Base-by-base conservation (phyloP, 169 alveolate genomes). In the Eimeria tenella region DNA sequence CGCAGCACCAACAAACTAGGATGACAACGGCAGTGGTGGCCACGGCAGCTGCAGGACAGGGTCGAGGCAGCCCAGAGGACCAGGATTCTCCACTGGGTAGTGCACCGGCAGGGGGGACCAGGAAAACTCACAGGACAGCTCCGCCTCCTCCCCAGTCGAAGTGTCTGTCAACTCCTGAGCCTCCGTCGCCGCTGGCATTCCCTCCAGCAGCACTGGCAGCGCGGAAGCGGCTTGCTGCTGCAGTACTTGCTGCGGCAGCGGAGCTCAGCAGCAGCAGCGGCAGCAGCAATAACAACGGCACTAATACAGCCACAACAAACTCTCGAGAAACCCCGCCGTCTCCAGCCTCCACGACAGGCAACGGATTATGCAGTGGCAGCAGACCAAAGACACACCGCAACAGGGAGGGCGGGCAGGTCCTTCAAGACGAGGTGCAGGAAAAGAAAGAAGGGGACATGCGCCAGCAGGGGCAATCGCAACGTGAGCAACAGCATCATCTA, bases 171-270 rank as follows among this genome's bases (percentile, higher is more conserved):
- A 42, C 84, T 25, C 84, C 84, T 11, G 84, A 74, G 21, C 84
- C 84, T 25, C 84, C 84, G 13, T 74, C 84, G 21, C 84, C 84
- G 31, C 52, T 74, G 55, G 58, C 84, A 4, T 74, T 74, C 84
- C 84, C 84, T 74, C 84, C 84, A 10, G 84, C 84, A 74, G 84
- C 84, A 42, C 21, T 74, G 17, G 84, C 84, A 50, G 84, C 84
- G 52, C 58, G 60, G 5, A 74, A 74, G 84, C 84, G 84, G 17
- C 84, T 74, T 74, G 84, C 84, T 74, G 84, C 84, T 31, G 84
- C 84, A 10, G 84, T 74, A 4, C 84, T 74, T 50, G 84, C 84
- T 74, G 84, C 84, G 17, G 84, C 84, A 25, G 84, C 84, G 31
- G 84, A 74, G 62, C 60, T 74, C 62, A 74, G 52, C 84, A 49